Base-by-base conservation (phyloP, 345 rosid species). In the Draba incana region DNA sequence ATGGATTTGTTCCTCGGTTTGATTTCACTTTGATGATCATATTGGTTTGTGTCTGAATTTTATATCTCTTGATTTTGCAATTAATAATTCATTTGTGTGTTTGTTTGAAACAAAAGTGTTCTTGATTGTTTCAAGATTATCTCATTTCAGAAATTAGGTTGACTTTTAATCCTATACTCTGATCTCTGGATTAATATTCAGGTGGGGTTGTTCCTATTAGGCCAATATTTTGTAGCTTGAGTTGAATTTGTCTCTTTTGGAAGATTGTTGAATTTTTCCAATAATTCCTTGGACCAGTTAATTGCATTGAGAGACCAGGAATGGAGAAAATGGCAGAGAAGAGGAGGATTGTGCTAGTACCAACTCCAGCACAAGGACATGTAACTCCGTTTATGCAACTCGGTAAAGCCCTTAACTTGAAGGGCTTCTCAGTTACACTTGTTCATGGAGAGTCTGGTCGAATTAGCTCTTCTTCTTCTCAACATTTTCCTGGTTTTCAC, bases 361-460 rank as follows among this genome's bases (percentile, higher is more conserved):
- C 67, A 47, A 6, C 48, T 8, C 1, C 55, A 33, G 42, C 54
- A 47, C 67, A 62, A 62, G 67, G 69, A 6, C 95, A 90, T 66
- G 28, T 85, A 50, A 84, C 72, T 57, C 90, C 95, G 0, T 80
- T 88, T 78, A 78, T 90, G 72, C 86, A 84, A 48, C 88, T 86
- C 0, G 90, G 77, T 1, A 38, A 80, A 48, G 67, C 81, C 42
- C 87, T 90, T 16, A 59, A 81, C 58, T 75, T 78, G 3, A 77
- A 62, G 10, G 90, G 92, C 11, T 88, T 84, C 77, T 74, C 79
- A 51, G 81, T 88, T 62, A 79, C 88, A 8, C 42, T 85, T 37
- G 73, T 66, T 53, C 77, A 82, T 35, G 55, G 77, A 30, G 30
- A 39, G 0, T 72, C 68, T 71, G 78, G 78, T 51, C 67, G 42